Percentiles rank a stretch among this genome's conserved stretches.
These are phyloP conservation scores for Neobulgaria alba DNA, from an alignment of 2,329 filamentous ascomycete genomes.

Conservation along the genomic window DNA sequence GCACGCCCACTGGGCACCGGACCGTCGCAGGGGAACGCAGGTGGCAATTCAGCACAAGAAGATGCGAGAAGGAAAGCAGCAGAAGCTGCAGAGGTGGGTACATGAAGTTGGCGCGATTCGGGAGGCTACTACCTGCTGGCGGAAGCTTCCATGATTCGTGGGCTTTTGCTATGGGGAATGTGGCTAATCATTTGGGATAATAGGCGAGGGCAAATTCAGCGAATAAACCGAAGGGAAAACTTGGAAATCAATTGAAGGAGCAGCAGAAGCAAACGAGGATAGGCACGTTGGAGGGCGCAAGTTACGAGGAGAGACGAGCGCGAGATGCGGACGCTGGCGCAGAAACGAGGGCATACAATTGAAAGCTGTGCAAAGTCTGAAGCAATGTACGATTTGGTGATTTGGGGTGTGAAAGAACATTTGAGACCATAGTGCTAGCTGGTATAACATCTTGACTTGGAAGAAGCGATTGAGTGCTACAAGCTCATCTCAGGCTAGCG, in stretches of 20 bases:
- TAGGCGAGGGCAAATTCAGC: constrained; percentile 28
- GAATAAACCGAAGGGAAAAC: constrained; percentile 49
- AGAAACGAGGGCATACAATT: constrained; percentile 50
- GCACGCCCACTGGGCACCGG: constrained; percentile 56
- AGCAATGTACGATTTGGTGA: no score
- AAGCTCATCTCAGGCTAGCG: no score
- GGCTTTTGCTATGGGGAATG: background rate
- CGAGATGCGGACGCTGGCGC: constrained; percentile 60
- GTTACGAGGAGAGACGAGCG: constrained; percentile 48
- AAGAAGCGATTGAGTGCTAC: no score
- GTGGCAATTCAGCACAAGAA: constrained; percentile 25
- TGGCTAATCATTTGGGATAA: background rate
- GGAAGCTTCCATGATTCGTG: background rate
- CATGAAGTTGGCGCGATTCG: background rate
- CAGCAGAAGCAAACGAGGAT: constrained; percentile 67
- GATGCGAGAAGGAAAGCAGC: constrained; percentile 69
- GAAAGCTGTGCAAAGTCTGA: no score
- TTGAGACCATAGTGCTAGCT: no score
- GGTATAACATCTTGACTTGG: no score
- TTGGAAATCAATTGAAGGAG: constrained; percentile 60
- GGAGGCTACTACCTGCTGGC: background rate
- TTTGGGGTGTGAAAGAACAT: no score
- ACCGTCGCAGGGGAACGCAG: constrained; percentile 34
- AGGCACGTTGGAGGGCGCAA: constrained; percentile 59
- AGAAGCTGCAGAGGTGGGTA: constrained; percentile 72